Evolutionary conservation across 2,329 filamentous ascomycete genomes (phyloP).

Genomic region (Penicillium hesseltinei): DNA sequence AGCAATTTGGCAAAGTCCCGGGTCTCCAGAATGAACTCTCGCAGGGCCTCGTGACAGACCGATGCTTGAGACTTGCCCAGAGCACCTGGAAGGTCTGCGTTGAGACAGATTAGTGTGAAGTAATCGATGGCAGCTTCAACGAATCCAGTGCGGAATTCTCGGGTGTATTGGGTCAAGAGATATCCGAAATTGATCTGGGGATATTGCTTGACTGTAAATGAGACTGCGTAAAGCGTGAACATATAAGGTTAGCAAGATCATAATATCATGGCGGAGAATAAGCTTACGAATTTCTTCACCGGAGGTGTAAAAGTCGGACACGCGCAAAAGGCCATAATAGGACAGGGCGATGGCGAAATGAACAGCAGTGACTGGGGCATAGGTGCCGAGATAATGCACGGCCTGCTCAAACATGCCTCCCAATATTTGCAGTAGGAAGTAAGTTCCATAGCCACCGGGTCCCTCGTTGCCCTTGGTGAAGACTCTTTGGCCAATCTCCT

Average conservation of each 20-base stretch:
- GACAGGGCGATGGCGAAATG: conserved; percentile 89
- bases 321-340: conserved; percentile 85
- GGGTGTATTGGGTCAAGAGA: conserved; percentile 91
- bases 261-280: not conserved
- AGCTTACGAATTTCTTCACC: conserved; percentile 65
- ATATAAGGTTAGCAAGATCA: conserved; percentile 7
- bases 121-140: conserved; percentile 92
- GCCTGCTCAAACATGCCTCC: conserved; percentile 94
- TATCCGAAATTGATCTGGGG: conserved; percentile 91
- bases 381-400: conserved; percentile 83
- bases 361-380: conserved; percentile 88
- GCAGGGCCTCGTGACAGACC: conserved; percentile 87
- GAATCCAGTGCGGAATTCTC: conserved; percentile 88
- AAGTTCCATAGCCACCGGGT: conserved; percentile 78
- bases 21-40: conserved; percentile 93
- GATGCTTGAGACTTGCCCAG: conserved; percentile 72
- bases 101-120: conserved; percentile 85
- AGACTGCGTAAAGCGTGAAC: conserved; percentile 42
- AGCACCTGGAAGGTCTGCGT: conserved; percentile 74
- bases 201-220: conserved; percentile 53
- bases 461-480: conserved; percentile 82
- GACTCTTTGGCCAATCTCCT: conserved; percentile 85
- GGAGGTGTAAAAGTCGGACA: conserved; percentile 73
- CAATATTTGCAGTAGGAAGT: conserved; percentile 87
- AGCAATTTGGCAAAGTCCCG: conserved; percentile 92